Evolutionary conservation across 192 early-diverging fungal species (phyloP), one percentile per base, ranked within the genome.

Genomic region (Podila clonocystis): DNA sequence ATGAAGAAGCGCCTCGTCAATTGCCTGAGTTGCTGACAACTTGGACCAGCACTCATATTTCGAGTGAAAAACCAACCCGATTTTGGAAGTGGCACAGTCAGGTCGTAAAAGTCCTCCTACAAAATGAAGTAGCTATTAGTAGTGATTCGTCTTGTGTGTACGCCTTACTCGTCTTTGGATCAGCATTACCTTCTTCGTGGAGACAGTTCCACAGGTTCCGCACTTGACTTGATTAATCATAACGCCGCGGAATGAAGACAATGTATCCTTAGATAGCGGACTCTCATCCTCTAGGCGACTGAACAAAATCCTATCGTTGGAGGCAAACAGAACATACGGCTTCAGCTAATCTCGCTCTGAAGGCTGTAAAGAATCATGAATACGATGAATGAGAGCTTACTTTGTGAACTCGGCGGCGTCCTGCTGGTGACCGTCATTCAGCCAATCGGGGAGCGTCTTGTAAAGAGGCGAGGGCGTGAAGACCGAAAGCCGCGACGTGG

Each of bases 341-440:
- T 22, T 28, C 6, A 22, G 22, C 12, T 11, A 26, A n/a, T 26
- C 9, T 0, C 26, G 1, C 6, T 26, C 26, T 5, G 26, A 58
- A 26, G 22, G 8, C n/a, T 22, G 20, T 22, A 17, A 19, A 28
- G 11, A 26, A n/a, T n/a, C n/a, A n/a, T n/a, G n/a, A n/a, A 58
- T 58, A 58, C 26, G 22, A 11, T 11, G 26, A 58, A 5, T 9
- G 15, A 24, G 1, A 45, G 24, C 33, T 28, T 58, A 72, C 75
- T 78, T 65, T 72, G 65, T 79, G n/a, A 79, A 79, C 48, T 79
- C 76, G 0, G 76, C 65, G 3, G 76, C 76, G 49, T 79, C 76
- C 12, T 79, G 76, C 17, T 79, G 76, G 26, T 79, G 76, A 13
- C 76, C 76, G 31, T 79, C 70, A 50, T 79, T 79, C 29, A 79